phyloP scores from a whole-genome alignment of 2,329 filamentous ascomycete species.

The Ceratocystis cubensis region DNA sequence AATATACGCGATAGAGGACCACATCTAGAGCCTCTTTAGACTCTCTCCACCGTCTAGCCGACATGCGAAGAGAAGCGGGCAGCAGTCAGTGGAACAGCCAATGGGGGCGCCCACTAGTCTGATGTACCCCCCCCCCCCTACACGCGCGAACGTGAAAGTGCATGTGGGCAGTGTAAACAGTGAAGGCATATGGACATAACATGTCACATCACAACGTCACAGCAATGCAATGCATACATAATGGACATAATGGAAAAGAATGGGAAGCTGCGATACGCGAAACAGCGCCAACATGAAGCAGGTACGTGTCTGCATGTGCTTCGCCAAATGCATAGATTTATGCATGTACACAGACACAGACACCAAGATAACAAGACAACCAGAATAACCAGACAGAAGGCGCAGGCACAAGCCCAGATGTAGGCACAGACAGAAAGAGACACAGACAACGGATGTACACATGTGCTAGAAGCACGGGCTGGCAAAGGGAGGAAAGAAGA shows the following conservation, averaged over 20 bases:
- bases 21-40: too few relatives aligned
- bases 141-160: not conserved
- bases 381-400: too few relatives aligned
- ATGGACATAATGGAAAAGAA: not conserved
- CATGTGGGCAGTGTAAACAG: not conserved
- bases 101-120: too few relatives aligned
- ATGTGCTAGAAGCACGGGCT: not conserved
- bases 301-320: not conserved
- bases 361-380: not conserved
- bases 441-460: not conserved
- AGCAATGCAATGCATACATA: not conserved
- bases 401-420: not conserved
- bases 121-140: too few relatives aligned
- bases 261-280: not conserved
- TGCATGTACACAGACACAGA: not conserved
- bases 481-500: not conserved
- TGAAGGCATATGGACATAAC: not conserved
- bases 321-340: not conserved
- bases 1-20: too few relatives aligned
- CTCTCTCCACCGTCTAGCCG: too few relatives aligned
- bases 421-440: not conserved
- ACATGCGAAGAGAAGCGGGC: not conserved
- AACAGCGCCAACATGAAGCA: not conserved
- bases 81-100: not conserved
- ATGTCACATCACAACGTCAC: conserved; percentile 2